A percentile compares a stretch with the other conserved stretches of the same genome.
Conservation (phyloP, 805 yeast species). For the Brettanomyces nanus region DNA sequence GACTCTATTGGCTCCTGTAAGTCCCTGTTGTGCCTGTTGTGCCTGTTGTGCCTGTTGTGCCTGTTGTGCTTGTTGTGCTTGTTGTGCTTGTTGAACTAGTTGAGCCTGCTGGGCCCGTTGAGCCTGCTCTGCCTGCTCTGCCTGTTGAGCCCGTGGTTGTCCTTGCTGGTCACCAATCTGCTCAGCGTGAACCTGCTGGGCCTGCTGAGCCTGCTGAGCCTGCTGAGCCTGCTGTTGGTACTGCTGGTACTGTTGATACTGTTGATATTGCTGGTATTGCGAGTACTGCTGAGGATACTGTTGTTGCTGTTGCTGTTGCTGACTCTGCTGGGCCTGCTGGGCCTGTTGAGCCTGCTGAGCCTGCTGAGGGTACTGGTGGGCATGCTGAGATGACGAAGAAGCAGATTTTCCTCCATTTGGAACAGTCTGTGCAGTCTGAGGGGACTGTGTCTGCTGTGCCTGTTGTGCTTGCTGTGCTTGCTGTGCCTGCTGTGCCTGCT, state of each 20-base stretch:
- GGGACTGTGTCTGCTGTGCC: slow-evolving; percentile 11
- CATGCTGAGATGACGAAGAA: slow-evolving; percentile 2
- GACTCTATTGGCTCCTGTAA: no score
- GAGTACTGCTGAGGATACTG: slow-evolving; percentile 17
- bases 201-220: slow-evolving; percentile 7
- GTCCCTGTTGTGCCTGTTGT: no score
- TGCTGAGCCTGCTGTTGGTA: slow-evolving; percentile 6
- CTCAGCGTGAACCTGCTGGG: no score
- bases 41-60: no score
- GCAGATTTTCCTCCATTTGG: slow-evolving; percentile 3
- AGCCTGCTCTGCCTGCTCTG: slow-evolving; percentile 7
- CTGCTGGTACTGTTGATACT: slow-evolving; percentile 4
- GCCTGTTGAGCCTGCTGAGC: slow-evolving; percentile 18
- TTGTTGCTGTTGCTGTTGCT: slow-evolving; percentile 8
- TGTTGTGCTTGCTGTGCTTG: slow-evolving; percentile 9
- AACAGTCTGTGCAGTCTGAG: slow-evolving; percentile 9
- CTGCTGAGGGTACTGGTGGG: slow-evolving; percentile 6
- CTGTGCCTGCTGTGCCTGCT: slow-evolving; percentile 8
- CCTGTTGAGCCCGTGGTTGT: slow-evolving; percentile 2
- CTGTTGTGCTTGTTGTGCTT: neutral
- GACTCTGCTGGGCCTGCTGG: slow-evolving; percentile 7
- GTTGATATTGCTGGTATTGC: slow-evolving; percentile 12
- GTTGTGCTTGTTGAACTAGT: slow-evolving; percentile 1
- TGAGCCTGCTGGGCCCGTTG: slow-evolving; percentile 7
- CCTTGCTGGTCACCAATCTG: slow-evolving; percentile 1